Evolutionary conservation across 2,329 filamentous ascomycete genomes (phyloP), one percentile per base, ranked within the genome.

Genomic region (Neopestalotiopsis clavispora): DNA sequence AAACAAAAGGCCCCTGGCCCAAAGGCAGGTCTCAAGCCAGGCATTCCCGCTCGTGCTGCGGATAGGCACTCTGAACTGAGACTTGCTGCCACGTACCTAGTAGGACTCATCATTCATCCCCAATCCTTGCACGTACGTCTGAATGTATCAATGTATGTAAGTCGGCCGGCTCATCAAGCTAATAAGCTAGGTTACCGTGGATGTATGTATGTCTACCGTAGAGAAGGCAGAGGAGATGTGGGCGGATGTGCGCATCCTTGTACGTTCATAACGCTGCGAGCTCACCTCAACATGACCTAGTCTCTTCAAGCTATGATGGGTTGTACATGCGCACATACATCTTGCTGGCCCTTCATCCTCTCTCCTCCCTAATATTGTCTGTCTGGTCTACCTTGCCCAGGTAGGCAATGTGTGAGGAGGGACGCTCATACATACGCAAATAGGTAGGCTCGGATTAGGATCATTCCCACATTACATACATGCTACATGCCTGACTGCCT

Each of bases 111-210:
- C 45, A 52, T 52, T 52, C 45, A 52, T 52, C 45, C 45, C 45
- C 45, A 52, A 52, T 52, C 45, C 45, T 52, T 52, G 45, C 20
- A 52, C 45, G 45, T 52, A 52, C 45, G 45, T 52, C 45, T 52
- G 9, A 52, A 52, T 20, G 14, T 52, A 52, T 20, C 45, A 20
- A 20, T 52, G 45, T 17, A 52, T 52, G 45, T 23, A 52, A n/a
- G 45, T 52, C 7, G 17, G 45, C n/a, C 17, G 17, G 45, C n/a
- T 6, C n/a, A n/a, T 49, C 14, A 7, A n/a, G 14, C 14, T 49
- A n/a, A n/a, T n/a, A n/a, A 52, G 14, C n/a, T 52, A 52, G 45
- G 45, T 52, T 52, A 20, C 45, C 45, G 45, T n/a, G 9, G 17
- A 20, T 20, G 17, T 20, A 52, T 52, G 45, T 52, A 52, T 17